These are phyloP conservation scores for Phytophthora pinifolia DNA, from an alignment of 352 stramenopile genomes.

Conservation along the genomic window DNA sequence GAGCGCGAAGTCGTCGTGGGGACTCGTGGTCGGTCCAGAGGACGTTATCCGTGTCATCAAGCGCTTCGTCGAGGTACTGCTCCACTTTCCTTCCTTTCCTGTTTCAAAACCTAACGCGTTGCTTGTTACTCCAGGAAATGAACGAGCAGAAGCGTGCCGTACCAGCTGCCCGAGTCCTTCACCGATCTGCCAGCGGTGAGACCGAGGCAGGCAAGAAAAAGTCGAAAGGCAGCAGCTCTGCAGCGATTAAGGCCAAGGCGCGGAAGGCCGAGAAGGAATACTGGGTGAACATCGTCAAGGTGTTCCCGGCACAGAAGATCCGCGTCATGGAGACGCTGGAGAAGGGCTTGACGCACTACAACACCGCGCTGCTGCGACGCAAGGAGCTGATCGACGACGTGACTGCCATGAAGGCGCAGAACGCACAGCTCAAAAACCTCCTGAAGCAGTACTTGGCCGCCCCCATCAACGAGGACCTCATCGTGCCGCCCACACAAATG, in stretches of 20 bases:
- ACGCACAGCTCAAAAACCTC: constrained; percentile 88
- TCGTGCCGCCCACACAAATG: constrained; percentile 86
- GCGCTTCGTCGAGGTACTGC: constrained; percentile 80
- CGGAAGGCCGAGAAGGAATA: constrained; percentile 70
- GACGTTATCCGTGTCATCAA: constrained; percentile 89
- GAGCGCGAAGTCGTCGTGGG: constrained; percentile 31
- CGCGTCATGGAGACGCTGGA: constrained; percentile 86
- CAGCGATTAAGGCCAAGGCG: constrained; percentile 39
- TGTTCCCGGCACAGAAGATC: constrained; percentile 67
- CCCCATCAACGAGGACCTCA: constrained; percentile 80
- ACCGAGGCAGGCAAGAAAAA: constrained; percentile 23
- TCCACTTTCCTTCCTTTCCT: neutral
- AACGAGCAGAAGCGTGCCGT: constrained; percentile 69
- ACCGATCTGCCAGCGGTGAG: constrained; percentile 28
- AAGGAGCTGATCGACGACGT: constrained; percentile 86
- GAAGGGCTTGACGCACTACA: constrained; percentile 81
- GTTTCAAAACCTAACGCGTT: neutral
- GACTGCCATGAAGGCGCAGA: constrained; percentile 75
- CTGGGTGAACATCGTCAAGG: constrained; percentile 74
- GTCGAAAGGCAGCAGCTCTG: constrained; percentile 23
- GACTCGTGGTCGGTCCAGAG: constrained; percentile 76
- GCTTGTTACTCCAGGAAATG: constrained; percentile 42
- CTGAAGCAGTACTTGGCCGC: constrained; percentile 90
- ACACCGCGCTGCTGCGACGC: constrained; percentile 74
- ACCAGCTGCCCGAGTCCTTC: constrained; percentile 49